A percentile compares a stretch with the other conserved stretches of the same genome.
Evolutionary conservation across 2,329 filamentous ascomycete species (phyloP).

Genomic region (Lasiodiplodia hormozganensis): DNA sequence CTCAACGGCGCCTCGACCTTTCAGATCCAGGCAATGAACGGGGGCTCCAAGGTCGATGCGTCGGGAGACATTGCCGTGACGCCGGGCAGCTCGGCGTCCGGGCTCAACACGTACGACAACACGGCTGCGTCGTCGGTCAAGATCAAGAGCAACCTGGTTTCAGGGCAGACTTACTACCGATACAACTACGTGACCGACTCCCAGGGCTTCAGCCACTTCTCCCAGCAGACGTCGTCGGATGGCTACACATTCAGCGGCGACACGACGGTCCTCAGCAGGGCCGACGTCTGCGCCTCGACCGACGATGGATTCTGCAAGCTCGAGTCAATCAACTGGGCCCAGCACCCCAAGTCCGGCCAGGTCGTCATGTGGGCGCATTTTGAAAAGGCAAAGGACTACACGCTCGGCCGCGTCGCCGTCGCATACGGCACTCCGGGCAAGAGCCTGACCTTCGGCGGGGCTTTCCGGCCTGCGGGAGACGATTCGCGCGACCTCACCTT

Average conservation of each 20-base stretch:
- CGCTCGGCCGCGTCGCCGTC: conserved; percentile 33
- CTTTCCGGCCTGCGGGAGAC: conserved; percentile 32
- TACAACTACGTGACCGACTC: conserved; percentile 33
- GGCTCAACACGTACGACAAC: conserved; percentile 34
- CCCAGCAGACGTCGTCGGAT: conserved; percentile 33
- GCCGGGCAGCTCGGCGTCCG: conserved; percentile 24
- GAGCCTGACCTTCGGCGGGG: conserved; percentile 32
- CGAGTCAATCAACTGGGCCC: conserved; percentile 30
- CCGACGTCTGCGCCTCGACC: conserved; percentile 1
- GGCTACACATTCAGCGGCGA: conserved; percentile 34
- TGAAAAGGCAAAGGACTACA: conserved; percentile 33
- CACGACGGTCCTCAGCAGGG: conserved; percentile 29
- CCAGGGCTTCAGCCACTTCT: conserved; percentile 32
- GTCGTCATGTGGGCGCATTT: conserved; percentile 36
- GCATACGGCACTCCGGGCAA: conserved; percentile 32
- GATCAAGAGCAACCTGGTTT: conserved; percentile 31
- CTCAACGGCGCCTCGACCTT: conserved; percentile 23
- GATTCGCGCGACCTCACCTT: conserved; percentile 35
- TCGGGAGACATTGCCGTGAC: conserved; percentile 27
- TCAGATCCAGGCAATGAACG: conserved; percentile 29
- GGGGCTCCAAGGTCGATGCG: conserved; percentile 24
- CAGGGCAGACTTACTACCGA: conserved; percentile 30
- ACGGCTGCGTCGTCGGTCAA: conserved; percentile 22
- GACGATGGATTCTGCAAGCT: conserved; percentile 32
- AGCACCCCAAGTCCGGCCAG: conserved; percentile 30